These are phyloP conservation scores for Phytophthora multivora DNA, from an alignment of 352 stramenopile genomes.

Conservation along the genomic window DNA sequence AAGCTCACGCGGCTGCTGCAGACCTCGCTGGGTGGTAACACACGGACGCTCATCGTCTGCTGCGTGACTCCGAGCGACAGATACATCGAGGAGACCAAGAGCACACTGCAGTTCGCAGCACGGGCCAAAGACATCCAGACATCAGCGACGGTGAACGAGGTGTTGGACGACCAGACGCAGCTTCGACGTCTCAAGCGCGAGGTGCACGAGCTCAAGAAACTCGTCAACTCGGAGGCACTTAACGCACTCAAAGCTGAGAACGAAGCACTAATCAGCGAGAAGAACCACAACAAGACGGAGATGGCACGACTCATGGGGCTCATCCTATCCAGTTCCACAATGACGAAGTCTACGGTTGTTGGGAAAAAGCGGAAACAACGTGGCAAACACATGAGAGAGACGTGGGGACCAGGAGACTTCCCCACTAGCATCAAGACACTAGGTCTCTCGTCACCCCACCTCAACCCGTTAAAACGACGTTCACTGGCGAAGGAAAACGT, in stretches of 20 bases:
- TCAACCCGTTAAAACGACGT: constrained; percentile 30
- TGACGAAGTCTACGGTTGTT: constrained; percentile 17
- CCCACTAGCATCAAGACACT: constrained; percentile 30
- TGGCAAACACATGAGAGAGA: constrained; percentile 62
- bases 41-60: constrained; percentile 91
- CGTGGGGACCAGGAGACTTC: constrained; percentile 77
- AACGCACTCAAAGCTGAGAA: constrained; percentile 77
- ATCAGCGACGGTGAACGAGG: constrained; percentile 84
- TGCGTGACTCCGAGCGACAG: constrained; percentile 79
- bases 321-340: constrained; percentile 59
- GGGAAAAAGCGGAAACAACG: constrained; percentile 34
- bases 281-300: constrained; percentile 60
- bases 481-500: constrained; percentile 56
- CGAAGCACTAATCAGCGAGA: constrained; percentile 60
- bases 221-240: constrained; percentile 56
- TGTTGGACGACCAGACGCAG: constrained; percentile 92
- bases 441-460: constrained; percentile 14
- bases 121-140: constrained; percentile 92
- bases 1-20: constrained; percentile 94
- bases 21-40: constrained; percentile 91
- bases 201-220: constrained; percentile 69
- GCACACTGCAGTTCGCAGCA: constrained; percentile 93
- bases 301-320: constrained; percentile 62
- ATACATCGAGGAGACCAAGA: constrained; percentile 85
- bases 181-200: constrained; percentile 74